Conservation (phyloP, 2,329 filamentous ascomycete genomes). For the Pseudogymnoascus sp. region DNA sequence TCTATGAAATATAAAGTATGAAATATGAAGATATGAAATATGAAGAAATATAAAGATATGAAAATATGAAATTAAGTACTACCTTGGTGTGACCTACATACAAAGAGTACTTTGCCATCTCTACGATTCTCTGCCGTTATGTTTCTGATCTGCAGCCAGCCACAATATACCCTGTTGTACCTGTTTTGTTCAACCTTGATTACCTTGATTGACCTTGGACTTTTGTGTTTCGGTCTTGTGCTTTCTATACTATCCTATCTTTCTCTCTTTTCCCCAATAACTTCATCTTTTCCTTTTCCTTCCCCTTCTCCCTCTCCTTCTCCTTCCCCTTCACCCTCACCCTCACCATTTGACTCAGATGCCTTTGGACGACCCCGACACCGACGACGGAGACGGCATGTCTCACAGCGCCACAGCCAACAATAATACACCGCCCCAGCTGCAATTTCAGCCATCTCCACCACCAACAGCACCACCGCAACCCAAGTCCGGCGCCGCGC, state of each 20-base stretch:
- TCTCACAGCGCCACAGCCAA: background rate
- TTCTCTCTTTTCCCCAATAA: background rate
- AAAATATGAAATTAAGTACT: conserved; percentile 2
- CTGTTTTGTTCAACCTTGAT: background rate
- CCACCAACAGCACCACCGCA: background rate
- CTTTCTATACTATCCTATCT: background rate
- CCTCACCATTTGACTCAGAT: background rate
- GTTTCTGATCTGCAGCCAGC: background rate
- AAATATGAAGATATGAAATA: background rate
- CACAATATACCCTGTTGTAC: conserved; percentile 2
- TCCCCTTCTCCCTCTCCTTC: background rate
- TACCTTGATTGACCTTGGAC: background rate
- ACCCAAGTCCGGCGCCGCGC: conserved; percentile 2
- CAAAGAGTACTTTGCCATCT: background rate
- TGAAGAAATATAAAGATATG: background rate
- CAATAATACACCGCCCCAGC: background rate
- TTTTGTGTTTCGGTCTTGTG: background rate
- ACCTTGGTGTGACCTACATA: background rate
- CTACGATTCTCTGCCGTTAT: background rate
- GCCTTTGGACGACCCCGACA: background rate
- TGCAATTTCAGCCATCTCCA: conserved; percentile 3
- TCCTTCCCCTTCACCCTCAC: background rate
- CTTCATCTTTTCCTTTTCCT: background rate
- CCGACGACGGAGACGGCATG: conserved; percentile 4
- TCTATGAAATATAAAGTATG: background rate